Evolutionary conservation across 441 rosid genomes (phyloP), one percentile per base, ranked within the genome.

Genomic region (Pelargonium myrrhifolium): DNA sequence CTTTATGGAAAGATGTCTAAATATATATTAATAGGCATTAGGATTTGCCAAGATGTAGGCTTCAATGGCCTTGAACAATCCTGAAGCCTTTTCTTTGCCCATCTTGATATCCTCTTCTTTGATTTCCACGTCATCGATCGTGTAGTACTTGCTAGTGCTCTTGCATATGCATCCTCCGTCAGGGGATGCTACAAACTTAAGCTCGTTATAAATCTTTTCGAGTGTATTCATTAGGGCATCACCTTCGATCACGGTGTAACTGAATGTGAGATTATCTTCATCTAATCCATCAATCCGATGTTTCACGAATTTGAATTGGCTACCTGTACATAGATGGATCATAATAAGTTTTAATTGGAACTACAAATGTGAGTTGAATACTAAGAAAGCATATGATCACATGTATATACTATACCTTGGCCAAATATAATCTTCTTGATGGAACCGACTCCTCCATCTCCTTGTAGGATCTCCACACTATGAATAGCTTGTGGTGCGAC

Each of bases 371-470:
- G 4, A 0, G 42, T 42, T 42, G 9, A 1, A 9, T 14, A 9
- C 1, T 42, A 42, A 42, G 10, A 42, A 1, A 42, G 8, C 10
- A 7, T 42, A 6, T 7, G 1, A 8, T 0, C 47, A 42, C 1
- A 6, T 42, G 10, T 42, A 8, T 0, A 9, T 9, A 42, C 11
- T 1, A 28, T 47, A 60, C 73, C 81, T 78, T 78, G 74, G 24
- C 31, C 76, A 49, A 74, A 71, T 69, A 71, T 74, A 71, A 78
- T 66, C 58, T 71, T 62, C 76, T 59, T 78, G 69, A 72, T 68
- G 74, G 74, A 71, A 31, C 76, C 72, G 9, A 71, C 67, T 28
- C 76, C 76, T 17, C 81, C 81, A 62, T 72, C 78, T 6, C 81
- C 76, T 43, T 76, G 51, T 40, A 49, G 26, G 14, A 63, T 62